These are phyloP conservation scores for Sporothrix variecibatus DNA, from an alignment of 2,329 filamentous ascomycete genomes.

Conservation along the genomic window DNA sequence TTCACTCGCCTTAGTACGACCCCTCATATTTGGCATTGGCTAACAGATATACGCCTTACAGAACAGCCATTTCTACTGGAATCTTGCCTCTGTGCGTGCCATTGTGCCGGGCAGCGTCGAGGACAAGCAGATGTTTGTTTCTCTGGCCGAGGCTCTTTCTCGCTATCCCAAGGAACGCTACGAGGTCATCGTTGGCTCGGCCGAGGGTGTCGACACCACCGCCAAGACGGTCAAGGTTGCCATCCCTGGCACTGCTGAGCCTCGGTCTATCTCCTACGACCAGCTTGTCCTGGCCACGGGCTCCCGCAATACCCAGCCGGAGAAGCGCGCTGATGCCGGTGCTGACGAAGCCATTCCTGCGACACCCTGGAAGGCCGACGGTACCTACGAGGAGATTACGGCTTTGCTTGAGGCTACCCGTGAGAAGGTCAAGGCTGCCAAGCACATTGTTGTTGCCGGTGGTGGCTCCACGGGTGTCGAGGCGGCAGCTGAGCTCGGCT, in stretches of 20 bases:
- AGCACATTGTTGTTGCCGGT: conserved; percentile 58
- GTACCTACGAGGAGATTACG: conserved; percentile 49
- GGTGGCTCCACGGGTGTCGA: conserved; percentile 60
- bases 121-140: conserved; percentile 53
- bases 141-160: conserved; percentile 52
- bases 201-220: conserved; percentile 45
- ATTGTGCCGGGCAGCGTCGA: conserved; percentile 53
- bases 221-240: conserved; percentile 49
- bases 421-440: conserved; percentile 47
- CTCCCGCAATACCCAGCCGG: conserved; percentile 38
- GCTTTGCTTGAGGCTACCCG: conserved; percentile 45
- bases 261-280: conserved; percentile 50
- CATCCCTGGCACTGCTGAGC: conserved; percentile 34
- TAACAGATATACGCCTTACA: conserved; percentile 37
- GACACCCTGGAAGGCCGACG: conserved; percentile 54
- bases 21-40: not conserved
- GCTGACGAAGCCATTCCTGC: conserved; percentile 37
- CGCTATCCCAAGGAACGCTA: conserved; percentile 52
- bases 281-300: conserved; percentile 62
- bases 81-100: conserved; percentile 57
- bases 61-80: conserved; percentile 62
- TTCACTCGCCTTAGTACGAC: not conserved
- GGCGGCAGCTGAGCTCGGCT: conserved; percentile 55
- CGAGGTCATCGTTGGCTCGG: conserved; percentile 56
- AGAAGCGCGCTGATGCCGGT: conserved; percentile 31